Conservation (phyloP, 805 yeast species). For the Candida pini region DNA sequence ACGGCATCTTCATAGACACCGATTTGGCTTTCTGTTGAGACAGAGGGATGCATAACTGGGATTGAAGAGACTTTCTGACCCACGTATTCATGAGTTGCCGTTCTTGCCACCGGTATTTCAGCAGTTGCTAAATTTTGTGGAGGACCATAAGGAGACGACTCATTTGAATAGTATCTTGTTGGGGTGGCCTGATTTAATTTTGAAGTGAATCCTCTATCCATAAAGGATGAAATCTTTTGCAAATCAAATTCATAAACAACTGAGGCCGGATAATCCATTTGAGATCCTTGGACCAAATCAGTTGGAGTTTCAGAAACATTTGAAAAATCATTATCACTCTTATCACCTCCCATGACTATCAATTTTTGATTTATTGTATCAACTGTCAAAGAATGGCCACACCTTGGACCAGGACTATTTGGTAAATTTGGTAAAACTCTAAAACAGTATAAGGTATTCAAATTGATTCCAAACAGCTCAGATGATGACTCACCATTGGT, state of each 20-base stretch:
- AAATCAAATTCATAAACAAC: conserved; percentile 33
- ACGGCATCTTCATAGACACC: conserved; percentile 15
- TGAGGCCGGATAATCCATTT: conserved; percentile 27
- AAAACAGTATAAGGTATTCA: conserved; percentile 69
- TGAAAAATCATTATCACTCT: conserved; percentile 49
- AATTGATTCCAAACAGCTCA: conserved; percentile 68
- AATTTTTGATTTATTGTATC: conserved; percentile 61
- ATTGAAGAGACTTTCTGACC: not conserved
- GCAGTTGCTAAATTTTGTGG: not conserved
- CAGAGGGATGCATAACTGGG: conserved; percentile 5
- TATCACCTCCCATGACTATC: conserved; percentile 89
- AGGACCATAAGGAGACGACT: not conserved
- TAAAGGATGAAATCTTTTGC: conserved; percentile 17
- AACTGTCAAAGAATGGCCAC: conserved; percentile 86
- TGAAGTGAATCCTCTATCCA: conserved; percentile 16
- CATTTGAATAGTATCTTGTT: not conserved
- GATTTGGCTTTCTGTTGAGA: conserved; percentile 12
- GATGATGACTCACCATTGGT: conserved; percentile 62
- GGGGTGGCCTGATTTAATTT: not conserved
- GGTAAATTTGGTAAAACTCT: conserved; percentile 37
- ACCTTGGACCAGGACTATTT: conserved; percentile 70
- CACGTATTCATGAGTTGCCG: not conserved
- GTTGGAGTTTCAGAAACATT: conserved; percentile 17
- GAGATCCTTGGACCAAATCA: conserved; percentile 23
- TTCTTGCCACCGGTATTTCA: not conserved